Base-by-base conservation (phyloP, 345 rosid genomes). In the Citrus cavaleriei region DNA sequence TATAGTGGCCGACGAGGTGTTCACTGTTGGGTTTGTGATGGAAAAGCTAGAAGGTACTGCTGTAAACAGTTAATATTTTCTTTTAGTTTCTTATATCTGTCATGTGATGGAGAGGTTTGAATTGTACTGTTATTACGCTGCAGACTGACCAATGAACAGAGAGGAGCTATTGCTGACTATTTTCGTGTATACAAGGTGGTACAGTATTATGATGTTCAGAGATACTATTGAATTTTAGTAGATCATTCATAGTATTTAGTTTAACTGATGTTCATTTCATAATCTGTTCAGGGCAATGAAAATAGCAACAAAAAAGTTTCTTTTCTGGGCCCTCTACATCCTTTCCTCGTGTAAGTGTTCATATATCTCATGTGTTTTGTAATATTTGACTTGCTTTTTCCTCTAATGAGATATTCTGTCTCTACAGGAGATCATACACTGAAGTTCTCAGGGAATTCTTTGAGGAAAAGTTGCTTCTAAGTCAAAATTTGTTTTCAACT, bases 1-100 rank as follows among this genome's bases (percentile, higher is more conserved):
- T 95, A 83, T 73, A 95, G 98, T 70, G 99, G 99, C 12, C 91
- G 99, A 0, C 97, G 97, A 84, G 98, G 99, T 78, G 98, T 95
- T 78, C 98, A 95, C 74, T 95, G 97, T 84, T 95, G 98, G 99
- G 97, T 92, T 84, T 95, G 96, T 85, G 98, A 95, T 85, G 88
- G 88, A 59, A 92, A 89, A 90, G 99, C 98, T 61, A 90, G 98
- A 83, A 90, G 97, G 99, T 93, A 77, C 78, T 73, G 58, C 62
- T 10, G 35, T 38, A 68, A 37, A 65, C 38, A 40, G n/a, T 57
- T 71, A 61, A 4, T 72, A 7, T n/a, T 58, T 70, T 37, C n/a
- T 61, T 22, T 40, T 71, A 19, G 38, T 76, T 73, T 28, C 6
- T 65, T 67, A 5, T 24, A n/a, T 75, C 25, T 57, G 55, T 46